Conservation (phyloP, 495 filamentous ascomycete genomes). For the Gamarada debralockiae region DNA sequence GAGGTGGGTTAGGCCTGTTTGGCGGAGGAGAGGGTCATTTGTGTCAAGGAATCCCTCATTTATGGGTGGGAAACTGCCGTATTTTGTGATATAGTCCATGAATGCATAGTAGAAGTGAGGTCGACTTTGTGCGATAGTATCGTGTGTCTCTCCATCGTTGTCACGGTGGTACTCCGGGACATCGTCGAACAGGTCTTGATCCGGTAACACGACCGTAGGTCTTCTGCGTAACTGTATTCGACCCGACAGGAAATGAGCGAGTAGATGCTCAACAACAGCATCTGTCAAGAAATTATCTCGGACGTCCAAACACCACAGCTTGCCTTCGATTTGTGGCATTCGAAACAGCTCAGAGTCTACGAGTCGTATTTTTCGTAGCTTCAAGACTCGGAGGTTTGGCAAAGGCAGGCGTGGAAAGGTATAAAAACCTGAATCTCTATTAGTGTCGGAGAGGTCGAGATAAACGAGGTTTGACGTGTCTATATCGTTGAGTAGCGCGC, state of each 20-base stretch:
- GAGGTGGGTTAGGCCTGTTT: conserved; percentile 21
- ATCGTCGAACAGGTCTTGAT: conserved; percentile 4
- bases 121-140: not conserved
- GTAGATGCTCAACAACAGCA: not conserved
- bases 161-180: conserved; percentile 1
- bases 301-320: conserved; percentile 22
- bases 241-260: not conserved
- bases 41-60: not conserved
- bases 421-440: not conserved
- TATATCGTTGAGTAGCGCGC: too few relatives aligned
- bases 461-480: conserved; percentile 9
- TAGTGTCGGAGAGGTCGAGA: conserved; percentile 20
- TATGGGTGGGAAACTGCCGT: not conserved
- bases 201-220: not conserved
- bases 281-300: conserved; percentile 19
- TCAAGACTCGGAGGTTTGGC: conserved; percentile 18
- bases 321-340: not conserved
- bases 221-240: not conserved
- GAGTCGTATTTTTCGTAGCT: conserved; percentile 15
- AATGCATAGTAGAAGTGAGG: not conserved
- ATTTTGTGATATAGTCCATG: not conserved
- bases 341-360: not conserved
- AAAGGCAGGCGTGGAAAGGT: not conserved
- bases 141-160: not conserved
- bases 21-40: conserved; percentile 4